Evolutionary conservation across 164 flowering plant species (phyloP).

Genomic region (Saururus chinensis): DNA sequence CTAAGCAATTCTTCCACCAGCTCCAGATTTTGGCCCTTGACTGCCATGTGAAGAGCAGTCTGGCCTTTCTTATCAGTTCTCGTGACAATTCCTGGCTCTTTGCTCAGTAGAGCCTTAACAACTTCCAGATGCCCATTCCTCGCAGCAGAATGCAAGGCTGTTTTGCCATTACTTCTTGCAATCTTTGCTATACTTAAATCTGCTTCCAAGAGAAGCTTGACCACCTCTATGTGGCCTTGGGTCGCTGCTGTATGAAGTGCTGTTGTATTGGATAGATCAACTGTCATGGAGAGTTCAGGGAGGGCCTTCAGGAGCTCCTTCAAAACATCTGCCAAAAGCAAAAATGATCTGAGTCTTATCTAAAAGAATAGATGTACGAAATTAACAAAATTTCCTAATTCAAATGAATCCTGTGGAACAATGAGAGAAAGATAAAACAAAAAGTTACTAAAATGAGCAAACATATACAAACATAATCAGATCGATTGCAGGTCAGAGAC

Average conservation of each 20-base stretch:
- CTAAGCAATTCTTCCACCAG: constrained; percentile 68
- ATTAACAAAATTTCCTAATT: too few relatives aligned
- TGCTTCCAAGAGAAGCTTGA: constrained; percentile 54
- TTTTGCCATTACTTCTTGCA: constrained; percentile 85
- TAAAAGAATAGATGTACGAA: too few relatives aligned
- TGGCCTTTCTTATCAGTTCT: constrained; percentile 88
- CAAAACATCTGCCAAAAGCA: constrained; percentile 43
- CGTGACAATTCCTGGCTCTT: constrained; percentile 49
- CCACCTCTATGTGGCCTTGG: constrained; percentile 73
- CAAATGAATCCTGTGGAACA: too few relatives aligned
- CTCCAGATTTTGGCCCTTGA: constrained; percentile 65
- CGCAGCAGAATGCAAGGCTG: constrained; percentile 84
- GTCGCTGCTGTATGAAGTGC: constrained; percentile 85
- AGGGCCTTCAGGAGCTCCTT: constrained; percentile 53
- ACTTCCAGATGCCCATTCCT: constrained; percentile 81
- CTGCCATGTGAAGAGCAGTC: constrained; percentile 97
- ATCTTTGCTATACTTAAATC: constrained; percentile 63
- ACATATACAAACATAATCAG: too few relatives aligned
- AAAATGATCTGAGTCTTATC: too few relatives aligned
- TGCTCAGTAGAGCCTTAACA: constrained; percentile 48
- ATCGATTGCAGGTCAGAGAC: too few relatives aligned
- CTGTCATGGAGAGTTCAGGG: constrained; percentile 81
- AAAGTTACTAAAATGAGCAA: too few relatives aligned
- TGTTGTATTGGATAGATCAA: constrained; percentile 75
- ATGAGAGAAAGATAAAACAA: too few relatives aligned